A percentile compares a stretch with the other conserved stretches of the same genome.
phyloP scores from a whole-genome alignment of 257 asterid species.

The Nicotiana noctiflora region DNA sequence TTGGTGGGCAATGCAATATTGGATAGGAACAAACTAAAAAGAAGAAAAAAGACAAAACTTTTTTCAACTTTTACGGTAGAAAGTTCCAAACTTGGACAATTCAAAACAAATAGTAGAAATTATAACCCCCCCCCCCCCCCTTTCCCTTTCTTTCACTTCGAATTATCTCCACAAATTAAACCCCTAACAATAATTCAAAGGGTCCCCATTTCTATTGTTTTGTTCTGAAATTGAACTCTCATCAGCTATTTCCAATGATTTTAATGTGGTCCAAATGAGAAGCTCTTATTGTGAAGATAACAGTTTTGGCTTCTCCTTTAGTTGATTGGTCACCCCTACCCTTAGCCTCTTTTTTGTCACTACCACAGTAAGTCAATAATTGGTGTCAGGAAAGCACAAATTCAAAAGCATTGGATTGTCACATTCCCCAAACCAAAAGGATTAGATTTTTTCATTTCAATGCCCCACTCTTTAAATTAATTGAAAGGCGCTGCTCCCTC shows the following conservation, averaged over 20 bases:
- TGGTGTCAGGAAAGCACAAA: slow-evolving; percentile 4
- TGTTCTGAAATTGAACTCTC: neutral
- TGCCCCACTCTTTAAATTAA: too few species aligned
- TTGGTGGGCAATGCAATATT: too few species aligned
- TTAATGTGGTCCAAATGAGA: slow-evolving; percentile 6
- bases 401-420: slow-evolving; percentile 26
- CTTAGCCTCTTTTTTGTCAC: neutral
- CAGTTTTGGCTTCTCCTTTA: slow-evolving; percentile 1
- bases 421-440: neutral
- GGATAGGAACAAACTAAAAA: too few species aligned
- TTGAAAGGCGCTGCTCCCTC: neutral
- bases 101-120: too few species aligned
- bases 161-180: neutral
- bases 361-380: slow-evolving; percentile 15
- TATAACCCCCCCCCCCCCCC: too few species aligned
- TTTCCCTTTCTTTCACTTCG: neutral
- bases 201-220: slow-evolving; percentile 6
- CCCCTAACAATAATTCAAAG: neutral
- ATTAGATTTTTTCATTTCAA: neutral
- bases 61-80: too few species aligned
- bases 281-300: neutral
- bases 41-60: too few species aligned
- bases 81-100: too few species aligned
- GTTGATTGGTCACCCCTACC: neutral
- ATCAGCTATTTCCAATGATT: neutral